Evolutionary conservation across 345 rosid species (phyloP).

Genomic region (Citrus maxima): DNA sequence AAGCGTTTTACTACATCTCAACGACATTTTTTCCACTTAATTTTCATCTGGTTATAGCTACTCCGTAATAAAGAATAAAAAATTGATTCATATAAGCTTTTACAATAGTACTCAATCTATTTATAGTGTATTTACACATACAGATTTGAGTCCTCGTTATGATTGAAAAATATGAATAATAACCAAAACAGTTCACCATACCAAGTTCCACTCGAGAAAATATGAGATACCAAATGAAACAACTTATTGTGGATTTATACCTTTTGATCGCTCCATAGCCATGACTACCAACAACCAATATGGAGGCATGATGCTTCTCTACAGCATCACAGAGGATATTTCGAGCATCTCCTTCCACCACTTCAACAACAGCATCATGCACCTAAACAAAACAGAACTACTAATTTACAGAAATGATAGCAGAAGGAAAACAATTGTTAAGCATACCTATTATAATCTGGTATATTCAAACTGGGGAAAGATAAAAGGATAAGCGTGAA

Average conservation of each 20-base stretch:
- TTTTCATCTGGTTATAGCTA: background rate
- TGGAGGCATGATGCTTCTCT: slow-evolving; percentile 75
- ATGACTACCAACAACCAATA: slow-evolving; percentile 93
- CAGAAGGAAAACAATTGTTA: background rate
- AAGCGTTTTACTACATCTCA: background rate
- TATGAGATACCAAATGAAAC: background rate
- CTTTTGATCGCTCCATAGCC: slow-evolving; percentile 97
- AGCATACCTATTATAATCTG: too few relatives aligned
- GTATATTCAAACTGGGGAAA: background rate
- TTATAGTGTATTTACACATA: background rate
- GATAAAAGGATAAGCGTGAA: background rate
- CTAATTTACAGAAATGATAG: slow-evolving; percentile 5
- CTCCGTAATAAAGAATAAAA: background rate
- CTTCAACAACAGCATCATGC: slow-evolving; percentile 44
- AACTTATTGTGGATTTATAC: slow-evolving; percentile 19
- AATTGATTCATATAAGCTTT: background rate
- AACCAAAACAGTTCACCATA: background rate
- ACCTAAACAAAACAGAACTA: slow-evolving; percentile 44
- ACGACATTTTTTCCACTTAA: background rate
- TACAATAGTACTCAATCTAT: background rate
- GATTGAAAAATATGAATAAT: background rate
- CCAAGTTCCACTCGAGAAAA: background rate
- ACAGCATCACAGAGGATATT: slow-evolving; percentile 87
- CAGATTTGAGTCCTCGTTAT: background rate
- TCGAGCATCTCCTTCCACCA: slow-evolving; percentile 88